These are phyloP conservation scores for Fusarium equiseti DNA, from an alignment of 2,329 filamentous ascomycete genomes.

Conservation along the genomic window DNA sequence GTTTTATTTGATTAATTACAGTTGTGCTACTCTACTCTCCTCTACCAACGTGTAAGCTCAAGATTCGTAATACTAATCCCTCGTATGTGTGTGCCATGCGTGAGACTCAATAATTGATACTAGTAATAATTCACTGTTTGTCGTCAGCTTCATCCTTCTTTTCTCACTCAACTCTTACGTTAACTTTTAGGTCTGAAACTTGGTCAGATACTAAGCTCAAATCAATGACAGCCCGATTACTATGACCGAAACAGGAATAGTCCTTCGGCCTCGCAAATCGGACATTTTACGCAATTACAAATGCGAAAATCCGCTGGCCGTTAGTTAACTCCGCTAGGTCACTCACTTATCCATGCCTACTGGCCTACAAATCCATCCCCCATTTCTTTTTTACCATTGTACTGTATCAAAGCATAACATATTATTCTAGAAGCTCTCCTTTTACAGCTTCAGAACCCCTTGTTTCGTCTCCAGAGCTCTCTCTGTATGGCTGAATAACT, in stretches of 20 bases:
- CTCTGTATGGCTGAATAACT: background rate
- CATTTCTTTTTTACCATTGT: slow-evolving; percentile 20
- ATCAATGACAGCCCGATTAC: slow-evolving; percentile 15
- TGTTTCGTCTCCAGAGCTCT: slow-evolving; percentile 4
- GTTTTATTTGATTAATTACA: background rate
- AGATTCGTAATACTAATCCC: slow-evolving; percentile 4
- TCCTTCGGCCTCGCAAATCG: slow-evolving; percentile 36
- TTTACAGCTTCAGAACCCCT: slow-evolving; percentile 3
- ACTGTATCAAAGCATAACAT: slow-evolving; percentile 7
- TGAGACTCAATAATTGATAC: slow-evolving; percentile 4
- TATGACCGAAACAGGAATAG: slow-evolving; percentile 28
- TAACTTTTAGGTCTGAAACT: slow-evolving; percentile 15
- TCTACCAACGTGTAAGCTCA: background rate
- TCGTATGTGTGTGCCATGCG: slow-evolving; percentile 1
- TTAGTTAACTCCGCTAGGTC: slow-evolving; percentile 38
- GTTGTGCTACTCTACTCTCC: slow-evolving; percentile 9
- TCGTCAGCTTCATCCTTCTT: slow-evolving; percentile 25
- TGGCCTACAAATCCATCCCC: slow-evolving; percentile 21
- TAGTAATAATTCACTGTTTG: background rate
- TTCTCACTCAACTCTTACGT: slow-evolving; percentile 14
- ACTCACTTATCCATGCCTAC: slow-evolving; percentile 11
- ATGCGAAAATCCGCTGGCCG: slow-evolving; percentile 41
- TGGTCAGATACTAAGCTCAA: slow-evolving; percentile 29
- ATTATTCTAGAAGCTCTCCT: slow-evolving; percentile 7
- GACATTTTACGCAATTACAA: slow-evolving; percentile 41